Conservation (phyloP, 495 filamentous ascomycete genomes). For the Pyronema omphalodes region DNA sequence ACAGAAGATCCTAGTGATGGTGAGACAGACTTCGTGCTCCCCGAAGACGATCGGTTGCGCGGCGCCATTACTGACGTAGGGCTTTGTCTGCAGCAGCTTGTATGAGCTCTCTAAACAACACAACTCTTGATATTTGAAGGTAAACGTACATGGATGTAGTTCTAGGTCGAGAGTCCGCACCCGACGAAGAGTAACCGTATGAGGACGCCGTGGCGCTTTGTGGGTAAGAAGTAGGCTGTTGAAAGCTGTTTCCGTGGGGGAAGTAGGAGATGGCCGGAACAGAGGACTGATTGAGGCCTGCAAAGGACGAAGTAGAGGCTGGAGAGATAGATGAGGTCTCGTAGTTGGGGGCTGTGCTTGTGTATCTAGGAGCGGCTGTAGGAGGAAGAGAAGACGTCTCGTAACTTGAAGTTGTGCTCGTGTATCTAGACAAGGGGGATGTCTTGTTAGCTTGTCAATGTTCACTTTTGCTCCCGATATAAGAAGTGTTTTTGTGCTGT, state of each 20-base stretch:
- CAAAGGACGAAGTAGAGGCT: constrained; percentile 17
- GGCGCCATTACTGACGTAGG: constrained; percentile 22
- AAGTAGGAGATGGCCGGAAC: constrained; percentile 15
- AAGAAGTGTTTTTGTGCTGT: constrained; percentile 13
- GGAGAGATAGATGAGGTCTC: constrained; percentile 23
- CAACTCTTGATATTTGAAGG: neutral
- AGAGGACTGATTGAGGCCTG: too few species aligned
- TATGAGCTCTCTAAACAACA: constrained; percentile 16
- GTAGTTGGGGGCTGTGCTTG: constrained; percentile 18
- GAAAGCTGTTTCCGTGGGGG: constrained; percentile 18
- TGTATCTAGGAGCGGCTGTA: constrained; percentile 14
- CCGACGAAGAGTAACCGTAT: constrained; percentile 15
- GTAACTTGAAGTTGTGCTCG: neutral
- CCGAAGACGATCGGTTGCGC: constrained; percentile 21
- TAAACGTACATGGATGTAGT: constrained; percentile 23
- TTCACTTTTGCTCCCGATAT: constrained; percentile 10
- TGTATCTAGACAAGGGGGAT: neutral
- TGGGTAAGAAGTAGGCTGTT: constrained; percentile 18
- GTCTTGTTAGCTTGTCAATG: neutral
- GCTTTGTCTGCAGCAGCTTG: constrained; percentile 20
- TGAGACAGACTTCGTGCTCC: constrained; percentile 25
- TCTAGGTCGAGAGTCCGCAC: constrained; percentile 18
- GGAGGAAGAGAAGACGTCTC: neutral
- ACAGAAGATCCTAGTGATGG: constrained; percentile 21
- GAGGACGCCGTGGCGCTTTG: constrained; percentile 16